Evolutionary conservation across 1,139 yeast species (phyloP).

Genomic region (Magnusiomyces paraingens): DNA sequence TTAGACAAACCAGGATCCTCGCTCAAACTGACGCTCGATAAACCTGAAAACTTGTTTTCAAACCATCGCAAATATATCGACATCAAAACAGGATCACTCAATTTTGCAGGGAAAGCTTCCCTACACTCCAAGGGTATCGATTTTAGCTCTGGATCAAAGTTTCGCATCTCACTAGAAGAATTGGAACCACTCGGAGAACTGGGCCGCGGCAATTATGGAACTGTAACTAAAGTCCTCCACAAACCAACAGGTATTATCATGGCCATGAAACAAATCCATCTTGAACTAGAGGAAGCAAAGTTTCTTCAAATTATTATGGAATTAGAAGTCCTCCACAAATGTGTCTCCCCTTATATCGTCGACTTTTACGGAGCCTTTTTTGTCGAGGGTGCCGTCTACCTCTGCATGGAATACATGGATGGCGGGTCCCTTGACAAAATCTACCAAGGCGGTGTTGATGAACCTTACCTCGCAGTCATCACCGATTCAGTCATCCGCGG

Average conservation of each 20-base stretch:
- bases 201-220: constrained; percentile 94
- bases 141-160: constrained; percentile 81
- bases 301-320: constrained; percentile 95
- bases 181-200: constrained; percentile 77
- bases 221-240: constrained; percentile 86
- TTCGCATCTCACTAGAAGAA: constrained; percentile 80
- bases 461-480: constrained; percentile 73
- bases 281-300: constrained; percentile 86
- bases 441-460: constrained; percentile 73
- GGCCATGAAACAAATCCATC: constrained; percentile 96
- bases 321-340: constrained; percentile 83
- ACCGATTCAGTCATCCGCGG: constrained; percentile 81
- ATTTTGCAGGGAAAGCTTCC: constrained; percentile 90
- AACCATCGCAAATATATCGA: constrained; percentile 84
- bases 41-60: constrained; percentile 44
- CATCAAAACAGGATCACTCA: constrained; percentile 82
- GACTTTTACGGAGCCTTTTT: constrained; percentile 97
- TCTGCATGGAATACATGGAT: constrained; percentile 98
- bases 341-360: constrained; percentile 83
- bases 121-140: constrained; percentile 88
- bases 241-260: constrained; percentile 87
- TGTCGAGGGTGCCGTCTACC: constrained; percentile 95
- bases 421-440: constrained; percentile 91
- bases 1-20: constrained; percentile 8
- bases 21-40: constrained; percentile 12